Conservation (phyloP, 164 flowering plant species). For the Brasenia schreberi region DNA sequence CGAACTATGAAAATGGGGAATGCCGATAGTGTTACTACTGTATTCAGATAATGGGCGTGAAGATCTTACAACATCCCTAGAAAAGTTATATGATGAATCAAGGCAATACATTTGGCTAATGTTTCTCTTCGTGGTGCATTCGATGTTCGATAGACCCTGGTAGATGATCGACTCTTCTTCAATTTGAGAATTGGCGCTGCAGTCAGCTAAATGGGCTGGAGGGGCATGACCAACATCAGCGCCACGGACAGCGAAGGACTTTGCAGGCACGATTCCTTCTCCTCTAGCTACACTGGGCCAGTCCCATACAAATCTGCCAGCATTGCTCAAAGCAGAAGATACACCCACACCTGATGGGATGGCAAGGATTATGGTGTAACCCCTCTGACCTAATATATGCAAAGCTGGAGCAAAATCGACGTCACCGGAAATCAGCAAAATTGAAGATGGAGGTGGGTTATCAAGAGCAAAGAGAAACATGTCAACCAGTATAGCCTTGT, state of each 20-base stretch:
- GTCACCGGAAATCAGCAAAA: conserved; percentile 88
- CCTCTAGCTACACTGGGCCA: conserved; percentile 95
- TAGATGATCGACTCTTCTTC: conserved; percentile 81
- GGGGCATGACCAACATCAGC: not conserved
- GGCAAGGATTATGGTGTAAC: conserved; percentile 79
- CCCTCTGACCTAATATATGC: conserved; percentile 93
- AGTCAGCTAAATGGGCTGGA: not conserved
- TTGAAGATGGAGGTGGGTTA: conserved; percentile 83
- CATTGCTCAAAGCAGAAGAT: conserved; percentile 79
- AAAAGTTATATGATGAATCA: conserved; percentile 16
- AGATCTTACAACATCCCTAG: conserved; percentile 26
- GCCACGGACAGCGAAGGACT: conserved; percentile 21
- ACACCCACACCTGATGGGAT: conserved; percentile 76
- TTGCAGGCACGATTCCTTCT: conserved; percentile 73
- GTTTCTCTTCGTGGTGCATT: conserved; percentile 10
- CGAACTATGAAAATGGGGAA: conserved; percentile 28
- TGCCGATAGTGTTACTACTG: conserved; percentile 14
- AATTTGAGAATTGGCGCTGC: conserved; percentile 25
- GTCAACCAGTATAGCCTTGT: conserved; percentile 91
- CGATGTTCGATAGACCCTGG: conserved; percentile 39
- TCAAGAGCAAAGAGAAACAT: conserved; percentile 98
- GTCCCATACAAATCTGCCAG: conserved; percentile 92
- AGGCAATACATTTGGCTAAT: conserved; percentile 19
- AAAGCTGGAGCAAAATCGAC: conserved; percentile 96
- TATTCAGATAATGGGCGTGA: conserved; percentile 46